Evolutionary conservation across 2,329 filamentous ascomycete species (phyloP), one percentile per base, ranked within the genome.

Genomic region (Cordyceps militaris): DNA sequence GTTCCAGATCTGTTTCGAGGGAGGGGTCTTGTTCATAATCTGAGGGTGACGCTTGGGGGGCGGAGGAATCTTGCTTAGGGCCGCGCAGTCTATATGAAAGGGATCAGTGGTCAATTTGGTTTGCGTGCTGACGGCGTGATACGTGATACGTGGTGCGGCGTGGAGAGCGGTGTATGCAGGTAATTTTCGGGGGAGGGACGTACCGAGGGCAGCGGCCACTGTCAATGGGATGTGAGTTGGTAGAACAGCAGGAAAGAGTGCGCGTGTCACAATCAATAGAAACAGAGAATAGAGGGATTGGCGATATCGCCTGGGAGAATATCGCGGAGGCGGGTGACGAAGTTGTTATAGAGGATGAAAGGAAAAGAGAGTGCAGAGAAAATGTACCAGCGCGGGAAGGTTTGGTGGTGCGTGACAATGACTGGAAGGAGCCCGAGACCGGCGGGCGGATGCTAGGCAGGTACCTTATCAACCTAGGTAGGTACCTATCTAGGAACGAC

Each of bases 11-110:
- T 50, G 46, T 57, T 57, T 57, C 46, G 55, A 57, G 13, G 55
- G 55, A 51, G 55, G 55, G 55, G 55, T 57, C 55, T 58, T 58
- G 56, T 58, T 58, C 48, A 58, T 52, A 53, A 58, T 58, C 40
- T 58, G 56, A 40, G 49, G 47, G 55, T 36, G 55, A 51, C 56
- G 42, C 56, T 46, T 46, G 53, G 30, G 40, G 56, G 48, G 46
- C 48, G 47, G 32, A 30, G 49, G 42, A 53, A 53, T 58, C 40
- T 52, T 57, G 55, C 13, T 50, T 14, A 21, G 28, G 47, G 36
- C 46, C 36, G 55, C 55, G 38, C 55, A 51, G 28, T 44, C 55
- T 57, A 40, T 14, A n/a, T 26, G 46, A 6, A 21, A 38, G 4
- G 34, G 34, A 34, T 43, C 19, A 50, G 28, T 43, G 13, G 14